These are phyloP conservation scores for Tulasnella calospora DNA, from an alignment of 768 basidiomycete genomes.

Conservation along the genomic window DNA sequence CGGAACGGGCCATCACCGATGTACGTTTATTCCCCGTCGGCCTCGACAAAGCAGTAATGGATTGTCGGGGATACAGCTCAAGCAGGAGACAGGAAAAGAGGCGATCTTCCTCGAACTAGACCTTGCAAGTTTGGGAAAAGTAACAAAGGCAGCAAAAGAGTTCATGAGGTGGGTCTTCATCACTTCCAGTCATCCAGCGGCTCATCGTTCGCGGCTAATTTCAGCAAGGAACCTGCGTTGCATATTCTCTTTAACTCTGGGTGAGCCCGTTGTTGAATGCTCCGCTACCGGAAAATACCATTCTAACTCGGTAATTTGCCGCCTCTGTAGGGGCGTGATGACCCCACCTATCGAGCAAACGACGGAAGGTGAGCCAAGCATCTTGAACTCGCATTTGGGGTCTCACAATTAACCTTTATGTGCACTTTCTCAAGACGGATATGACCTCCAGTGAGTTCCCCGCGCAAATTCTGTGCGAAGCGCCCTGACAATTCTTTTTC, in stretches of 20 bases:
- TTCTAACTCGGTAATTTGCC: not conserved
- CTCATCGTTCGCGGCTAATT: not conserved
- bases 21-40: conserved; percentile 9
- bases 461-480: not conserved
- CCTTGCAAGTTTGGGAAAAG: conserved; percentile 21
- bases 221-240: conserved; percentile 27
- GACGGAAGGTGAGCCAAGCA: conserved; percentile 23
- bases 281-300: not conserved
- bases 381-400: too few species aligned
- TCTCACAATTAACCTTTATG: not conserved
- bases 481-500: not conserved
- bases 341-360: conserved; percentile 26
- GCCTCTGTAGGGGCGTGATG: conserved; percentile 30
- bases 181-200: not conserved
- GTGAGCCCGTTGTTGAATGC: not conserved
- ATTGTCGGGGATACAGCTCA: conserved; percentile 11
- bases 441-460: conserved; percentile 14
- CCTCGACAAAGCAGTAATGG: not conserved
- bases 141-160: conserved; percentile 27
- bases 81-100: conserved; percentile 23
- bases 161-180: conserved; percentile 21
- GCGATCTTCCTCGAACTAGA: conserved; percentile 29
- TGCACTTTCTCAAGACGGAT: conserved; percentile 5
- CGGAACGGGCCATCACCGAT: conserved; percentile 23
- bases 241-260: conserved; percentile 30